These are phyloP conservation scores for Fusarium sp. DNA, from an alignment of 2,329 filamentous ascomycete species.

Conservation along the genomic window DNA sequence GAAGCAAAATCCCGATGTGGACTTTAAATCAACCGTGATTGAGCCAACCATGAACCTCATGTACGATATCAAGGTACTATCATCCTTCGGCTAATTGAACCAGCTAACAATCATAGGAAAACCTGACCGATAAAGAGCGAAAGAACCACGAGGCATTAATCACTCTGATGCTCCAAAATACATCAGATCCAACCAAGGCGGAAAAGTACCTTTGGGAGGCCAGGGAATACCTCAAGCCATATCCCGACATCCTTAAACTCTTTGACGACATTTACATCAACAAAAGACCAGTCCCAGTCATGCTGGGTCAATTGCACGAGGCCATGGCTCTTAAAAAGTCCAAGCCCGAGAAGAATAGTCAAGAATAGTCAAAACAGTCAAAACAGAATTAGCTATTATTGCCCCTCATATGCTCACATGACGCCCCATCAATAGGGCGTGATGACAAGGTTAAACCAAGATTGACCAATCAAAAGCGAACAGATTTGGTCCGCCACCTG, in stretches of 20 bases:
- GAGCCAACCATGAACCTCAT: slow-evolving; percentile 44
- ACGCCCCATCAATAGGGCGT: slow-evolving; percentile 47
- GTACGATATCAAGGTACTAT: slow-evolving; percentile 37
- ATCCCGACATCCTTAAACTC: slow-evolving; percentile 32
- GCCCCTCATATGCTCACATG: slow-evolving; percentile 30
- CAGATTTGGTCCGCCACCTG: slow-evolving; percentile 20
- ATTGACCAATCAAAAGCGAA: slow-evolving; percentile 22
- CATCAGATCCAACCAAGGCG: slow-evolving; percentile 27
- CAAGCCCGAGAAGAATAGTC: slow-evolving; percentile 3
- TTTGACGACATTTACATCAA: slow-evolving; percentile 44
- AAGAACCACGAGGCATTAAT: slow-evolving; percentile 31
- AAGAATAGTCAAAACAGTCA: slow-evolving; percentile 8
- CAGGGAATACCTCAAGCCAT: slow-evolving; percentile 33
- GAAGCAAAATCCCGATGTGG: slow-evolving; percentile 33
- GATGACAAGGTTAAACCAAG: slow-evolving; percentile 39
- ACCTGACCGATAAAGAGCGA: slow-evolving; percentile 17
- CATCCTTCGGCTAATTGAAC: rapidly evolving
- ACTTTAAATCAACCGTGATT: slow-evolving; percentile 35
- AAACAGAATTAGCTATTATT: neutral
- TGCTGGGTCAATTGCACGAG: slow-evolving; percentile 36
- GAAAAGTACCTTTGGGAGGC: slow-evolving; percentile 42
- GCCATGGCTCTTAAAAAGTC: slow-evolving; percentile 17
- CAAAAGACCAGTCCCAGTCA: slow-evolving; percentile 31
- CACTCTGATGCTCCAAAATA: slow-evolving; percentile 34
- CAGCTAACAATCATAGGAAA: slow-evolving; percentile 20